Conservation (phyloP, 2,329 filamentous ascomycete genomes). For the Aspergillus transmontanensis region DNA sequence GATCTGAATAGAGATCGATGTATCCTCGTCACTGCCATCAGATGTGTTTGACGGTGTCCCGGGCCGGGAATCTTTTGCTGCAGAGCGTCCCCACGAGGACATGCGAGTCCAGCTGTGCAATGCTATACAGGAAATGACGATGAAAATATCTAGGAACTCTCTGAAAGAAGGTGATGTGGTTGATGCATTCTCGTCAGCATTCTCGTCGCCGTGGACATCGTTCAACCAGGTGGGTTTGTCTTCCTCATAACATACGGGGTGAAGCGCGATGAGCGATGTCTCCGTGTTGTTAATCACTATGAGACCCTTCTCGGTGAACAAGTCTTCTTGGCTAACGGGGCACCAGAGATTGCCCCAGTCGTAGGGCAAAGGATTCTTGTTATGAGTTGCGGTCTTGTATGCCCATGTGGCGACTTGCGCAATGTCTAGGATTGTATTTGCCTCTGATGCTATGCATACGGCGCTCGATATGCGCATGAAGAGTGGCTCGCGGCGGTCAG, state of each 20-base stretch:
- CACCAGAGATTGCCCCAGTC: neutral
- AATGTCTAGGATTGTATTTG: constrained; percentile 21
- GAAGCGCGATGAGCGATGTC: neutral
- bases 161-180: neutral
- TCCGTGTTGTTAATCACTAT: neutral
- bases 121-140: neutral
- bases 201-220: neutral
- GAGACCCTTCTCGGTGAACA: neutral
- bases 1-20: neutral
- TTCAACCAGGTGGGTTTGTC: neutral
- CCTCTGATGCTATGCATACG: constrained; percentile 15
- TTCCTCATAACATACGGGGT: neutral
- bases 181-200: neutral
- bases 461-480: constrained; percentile 19
- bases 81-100: neutral
- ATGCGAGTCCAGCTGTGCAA: neutral
- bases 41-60: neutral
- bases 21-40: neutral
- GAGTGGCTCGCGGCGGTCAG: constrained; percentile 16
- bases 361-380: neutral
- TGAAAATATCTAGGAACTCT: neutral
- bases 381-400: constrained; percentile 1
- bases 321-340: neutral
- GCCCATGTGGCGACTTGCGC: constrained; percentile 9
- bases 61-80: neutral